phyloP scores from a whole-genome alignment of 2,329 filamentous ascomycete genomes.

The Chaetomium sp. region DNA sequence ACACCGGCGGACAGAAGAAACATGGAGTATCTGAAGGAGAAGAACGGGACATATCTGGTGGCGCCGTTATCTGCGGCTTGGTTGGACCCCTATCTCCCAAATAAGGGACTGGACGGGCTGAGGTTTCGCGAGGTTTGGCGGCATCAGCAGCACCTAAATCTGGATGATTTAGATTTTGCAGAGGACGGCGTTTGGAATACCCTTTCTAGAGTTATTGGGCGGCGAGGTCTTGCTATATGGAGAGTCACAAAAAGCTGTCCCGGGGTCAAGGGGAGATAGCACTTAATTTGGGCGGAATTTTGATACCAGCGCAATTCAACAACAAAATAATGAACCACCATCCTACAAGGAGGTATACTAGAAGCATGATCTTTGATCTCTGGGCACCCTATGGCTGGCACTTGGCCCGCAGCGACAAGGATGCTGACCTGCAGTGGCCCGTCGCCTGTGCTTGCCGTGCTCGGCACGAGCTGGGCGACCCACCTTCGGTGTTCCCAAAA shows the following conservation, averaged over 20 bases:
- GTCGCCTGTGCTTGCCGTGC: slow-evolving; percentile 8
- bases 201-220: slow-evolving; percentile 65
- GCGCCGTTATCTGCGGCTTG: slow-evolving; percentile 72
- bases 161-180: slow-evolving; percentile 79
- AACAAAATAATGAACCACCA: background rate
- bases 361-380: background rate
- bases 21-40: slow-evolving; percentile 60
- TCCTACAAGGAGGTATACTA: too few relatives aligned
- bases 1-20: slow-evolving; percentile 58
- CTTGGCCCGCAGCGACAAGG: slow-evolving; percentile 14
- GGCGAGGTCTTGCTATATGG: slow-evolving; percentile 64
- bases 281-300: slow-evolving; percentile 12
- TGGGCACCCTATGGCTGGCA: slow-evolving; percentile 21
- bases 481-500: slow-evolving; percentile 16
- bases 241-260: slow-evolving; percentile 64
- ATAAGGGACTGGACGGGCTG: slow-evolving; percentile 61
- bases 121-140: slow-evolving; percentile 71
- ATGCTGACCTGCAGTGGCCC: slow-evolving; percentile 4
- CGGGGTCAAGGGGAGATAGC: slow-evolving; percentile 19
- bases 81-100: slow-evolving; percentile 63
- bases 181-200: slow-evolving; percentile 76
- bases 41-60: slow-evolving; percentile 69
- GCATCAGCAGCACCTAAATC: slow-evolving; percentile 67
- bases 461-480: slow-evolving; percentile 19
- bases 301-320: slow-evolving; percentile 9